A percentile compares a stretch with the other conserved stretches of the same genome.
Conservation (phyloP, 1,284 basidiomycete genomes). For the Termitomyces sp. region DNA sequence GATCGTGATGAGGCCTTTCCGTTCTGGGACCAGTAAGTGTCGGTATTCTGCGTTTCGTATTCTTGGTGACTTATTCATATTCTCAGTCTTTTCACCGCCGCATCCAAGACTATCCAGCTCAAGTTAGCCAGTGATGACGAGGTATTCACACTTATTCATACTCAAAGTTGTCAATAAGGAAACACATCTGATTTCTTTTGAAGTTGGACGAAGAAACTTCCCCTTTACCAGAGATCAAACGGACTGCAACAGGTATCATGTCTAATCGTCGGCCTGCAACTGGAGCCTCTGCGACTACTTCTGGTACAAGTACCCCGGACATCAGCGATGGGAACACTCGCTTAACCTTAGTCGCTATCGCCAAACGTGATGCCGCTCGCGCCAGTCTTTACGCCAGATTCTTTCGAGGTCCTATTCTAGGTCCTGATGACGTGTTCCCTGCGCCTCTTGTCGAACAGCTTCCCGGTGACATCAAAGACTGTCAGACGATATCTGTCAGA, state of each 20-base stretch:
- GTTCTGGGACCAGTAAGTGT: conserved; percentile 88
- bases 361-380: conserved; percentile 76
- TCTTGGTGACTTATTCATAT: conserved; percentile 2
- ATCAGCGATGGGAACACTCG: conserved; percentile 28
- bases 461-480: background rate
- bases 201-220: conserved; percentile 14
- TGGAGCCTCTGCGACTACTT: conserved; percentile 42
- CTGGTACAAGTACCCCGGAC: conserved; percentile 44
- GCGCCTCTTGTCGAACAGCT: background rate
- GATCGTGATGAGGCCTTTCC: conserved; percentile 91
- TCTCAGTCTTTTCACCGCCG: conserved; percentile 68
- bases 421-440: conserved; percentile 28
- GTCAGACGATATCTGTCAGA: background rate
- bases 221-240: conserved; percentile 32
- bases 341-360: conserved; percentile 54
- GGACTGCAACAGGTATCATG: conserved; percentile 73
- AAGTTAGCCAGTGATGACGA: conserved; percentile 52
- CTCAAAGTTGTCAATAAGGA: conserved; percentile 13
- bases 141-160: conserved; percentile 12
- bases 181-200: conserved; percentile 20
- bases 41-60: background rate
- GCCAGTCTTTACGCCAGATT: conserved; percentile 76
- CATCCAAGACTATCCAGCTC: conserved; percentile 73
- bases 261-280: conserved; percentile 61
- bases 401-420: conserved; percentile 66